Evolutionary conservation across 2,329 filamentous ascomycete species (phyloP), one percentile per base, ranked within the genome.

Genomic region (Clonostachys solani): DNA sequence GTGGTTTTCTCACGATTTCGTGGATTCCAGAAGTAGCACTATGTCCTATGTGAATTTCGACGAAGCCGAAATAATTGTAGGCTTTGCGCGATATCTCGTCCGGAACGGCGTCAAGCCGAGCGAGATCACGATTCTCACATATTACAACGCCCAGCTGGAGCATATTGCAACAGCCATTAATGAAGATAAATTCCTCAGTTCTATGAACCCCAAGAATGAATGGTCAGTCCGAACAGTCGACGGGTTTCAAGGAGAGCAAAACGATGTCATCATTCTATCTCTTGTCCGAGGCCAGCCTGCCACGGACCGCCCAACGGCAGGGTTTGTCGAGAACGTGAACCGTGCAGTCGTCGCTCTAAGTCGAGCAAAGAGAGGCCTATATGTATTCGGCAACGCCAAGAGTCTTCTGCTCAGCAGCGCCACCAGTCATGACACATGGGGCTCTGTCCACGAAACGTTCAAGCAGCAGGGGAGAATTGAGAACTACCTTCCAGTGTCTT

Each of bases 171-270:
- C 68, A 13, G 62, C 67, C 6, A 62, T 85, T 5, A 63, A 66
- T 12, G 53, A 57, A 16, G 59, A 67, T 37, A 40, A 55, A 35
- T 41, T 58, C 45, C 45, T 66, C 37, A 36, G 33, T 10, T 42
- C 47, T 38, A 51, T 59, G 17, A 58, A 60, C 7, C 62, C 60
- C 3, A 37, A 44, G 46, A 51, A 41, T 59, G 78, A 54, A 36
- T 65, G 56, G 58, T 85, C 85, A 3, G 84, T 95, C 2, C 80
- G 81, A 34, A 96, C 91, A 0, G 88, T 96, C 0, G 92, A 96
- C 58, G 89, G 87, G 0, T 96, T 92, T 58, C 91, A 96, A 62
- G 91, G 91, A 12, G 90, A 96, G 56, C 90, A 96, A 60, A 96
- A 95, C 51, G 87, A 92, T 19, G 73, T 96, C 9, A 75, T 96